Percentiles rank a stretch among this genome's conserved stretches.
Evolutionary conservation across 805 yeast species (phyloP).

Genomic region (Saturnispora quitensis): DNA sequence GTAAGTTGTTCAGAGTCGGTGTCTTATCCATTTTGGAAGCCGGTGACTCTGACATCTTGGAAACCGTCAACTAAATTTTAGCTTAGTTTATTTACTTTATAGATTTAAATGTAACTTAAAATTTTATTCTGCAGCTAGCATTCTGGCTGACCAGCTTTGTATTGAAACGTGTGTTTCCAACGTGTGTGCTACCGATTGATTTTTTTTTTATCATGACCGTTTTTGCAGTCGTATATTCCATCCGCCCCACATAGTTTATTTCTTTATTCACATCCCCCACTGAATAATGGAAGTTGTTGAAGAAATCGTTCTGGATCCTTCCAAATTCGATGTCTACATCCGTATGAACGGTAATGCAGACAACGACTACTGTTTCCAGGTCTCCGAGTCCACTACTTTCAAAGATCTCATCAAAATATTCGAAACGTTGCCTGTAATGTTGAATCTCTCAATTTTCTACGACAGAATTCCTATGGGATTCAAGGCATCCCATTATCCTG

Average conservation of each 20-base stretch:
- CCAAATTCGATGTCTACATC: constrained; percentile 43
- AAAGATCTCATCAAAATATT: constrained; percentile 54
- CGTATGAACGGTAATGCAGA: constrained; percentile 81
- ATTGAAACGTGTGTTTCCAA: no score
- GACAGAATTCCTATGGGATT: constrained; percentile 56
- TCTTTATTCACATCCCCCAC: not conserved
- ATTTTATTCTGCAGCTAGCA: not conserved
- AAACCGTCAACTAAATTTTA: constrained; percentile 36
- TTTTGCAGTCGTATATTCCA: not conserved
- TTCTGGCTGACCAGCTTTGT: not conserved
- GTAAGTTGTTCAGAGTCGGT: constrained; percentile 99
- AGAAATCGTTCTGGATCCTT: not conserved
- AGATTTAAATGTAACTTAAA: not conserved
- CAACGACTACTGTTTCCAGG: constrained; percentile 82
- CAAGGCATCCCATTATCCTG: constrained; percentile 56
- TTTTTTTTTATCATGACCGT: not conserved
- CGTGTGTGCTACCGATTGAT: not conserved
- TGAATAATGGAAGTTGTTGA: constrained; percentile 3
- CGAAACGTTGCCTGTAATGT: constrained; percentile 54
- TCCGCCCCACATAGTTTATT: not conserved
- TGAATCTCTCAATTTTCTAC: constrained; percentile 76
- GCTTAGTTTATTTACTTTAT: not conserved
- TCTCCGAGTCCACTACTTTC: constrained; percentile 52
- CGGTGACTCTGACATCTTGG: constrained; percentile 99
- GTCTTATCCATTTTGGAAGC: constrained; percentile 92